Percentiles rank a stretch among this genome's conserved stretches.
Evolutionary conservation across 768 basidiomycete species (phyloP).

Genomic region (Boletus rubroflammeus): DNA sequence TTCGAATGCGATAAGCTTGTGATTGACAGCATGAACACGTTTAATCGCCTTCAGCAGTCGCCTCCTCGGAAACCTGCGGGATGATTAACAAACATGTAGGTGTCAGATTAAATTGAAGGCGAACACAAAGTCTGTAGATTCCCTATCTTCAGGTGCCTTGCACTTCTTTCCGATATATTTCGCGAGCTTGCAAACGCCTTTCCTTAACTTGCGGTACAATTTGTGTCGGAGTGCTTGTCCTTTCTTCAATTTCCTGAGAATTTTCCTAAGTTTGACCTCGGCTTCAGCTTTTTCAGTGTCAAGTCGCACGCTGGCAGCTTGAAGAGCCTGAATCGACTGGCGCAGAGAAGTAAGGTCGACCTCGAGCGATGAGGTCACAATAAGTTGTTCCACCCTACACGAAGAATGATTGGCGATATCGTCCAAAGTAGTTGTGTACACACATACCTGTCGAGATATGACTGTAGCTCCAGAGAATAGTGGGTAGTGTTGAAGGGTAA

Average conservation of each 20-base stretch:
- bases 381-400: constrained; percentile 30
- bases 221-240: constrained; percentile 21
- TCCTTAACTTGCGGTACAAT: constrained; percentile 4
- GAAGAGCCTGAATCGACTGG: constrained; percentile 46
- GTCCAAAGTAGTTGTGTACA: constrained; percentile 25
- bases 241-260: constrained; percentile 39
- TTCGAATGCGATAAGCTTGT: constrained; percentile 69
- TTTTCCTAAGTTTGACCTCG: constrained; percentile 45
- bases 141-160: constrained; percentile 4
- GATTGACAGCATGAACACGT: constrained; percentile 58
- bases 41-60: constrained; percentile 55
- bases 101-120: not conserved
- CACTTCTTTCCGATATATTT: constrained; percentile 32
- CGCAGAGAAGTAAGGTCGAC: constrained; percentile 45
- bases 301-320: constrained; percentile 48
- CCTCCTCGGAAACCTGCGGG: constrained; percentile 17
- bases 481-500: constrained; percentile 77
- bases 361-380: constrained; percentile 38
- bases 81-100: not conserved
- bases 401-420: not conserved
- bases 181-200: constrained; percentile 34
- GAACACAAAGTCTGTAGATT: constrained; percentile 8
- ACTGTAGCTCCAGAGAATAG: constrained; percentile 62
- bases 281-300: constrained; percentile 58
- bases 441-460: constrained; percentile 58